phyloP scores from a whole-genome alignment of 495 filamentous ascomycete species.

The Neurospora sp. region DNA sequence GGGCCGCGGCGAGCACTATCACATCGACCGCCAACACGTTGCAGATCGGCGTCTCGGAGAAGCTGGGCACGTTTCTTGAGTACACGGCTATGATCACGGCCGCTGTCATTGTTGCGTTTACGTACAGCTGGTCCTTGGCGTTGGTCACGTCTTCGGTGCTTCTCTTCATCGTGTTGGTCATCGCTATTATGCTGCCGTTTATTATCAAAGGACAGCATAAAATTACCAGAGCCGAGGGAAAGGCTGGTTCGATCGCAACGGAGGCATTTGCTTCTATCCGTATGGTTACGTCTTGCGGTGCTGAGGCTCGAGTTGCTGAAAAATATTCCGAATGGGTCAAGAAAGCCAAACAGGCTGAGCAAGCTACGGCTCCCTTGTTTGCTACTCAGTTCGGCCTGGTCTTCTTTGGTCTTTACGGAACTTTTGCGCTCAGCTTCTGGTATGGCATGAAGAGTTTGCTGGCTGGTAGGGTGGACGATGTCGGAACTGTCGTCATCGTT shows the following conservation, averaged over 20 bases:
- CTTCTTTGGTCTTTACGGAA: constrained; percentile 34
- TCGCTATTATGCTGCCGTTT: constrained; percentile 47
- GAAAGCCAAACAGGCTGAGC: constrained; percentile 41
- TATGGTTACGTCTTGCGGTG: constrained; percentile 55
- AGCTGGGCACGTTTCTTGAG: constrained; percentile 47
- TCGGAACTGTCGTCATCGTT: constrained; percentile 40
- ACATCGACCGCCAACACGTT: constrained; percentile 48
- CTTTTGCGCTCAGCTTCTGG: constrained; percentile 42
- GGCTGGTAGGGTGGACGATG: constrained; percentile 27
- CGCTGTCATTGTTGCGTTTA: constrained; percentile 49
- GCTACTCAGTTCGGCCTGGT: constrained; percentile 26
- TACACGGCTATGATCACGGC: constrained; percentile 46
- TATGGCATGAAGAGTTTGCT: constrained; percentile 35
- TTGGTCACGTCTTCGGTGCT: constrained; percentile 47
- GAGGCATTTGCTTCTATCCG: constrained; percentile 46
- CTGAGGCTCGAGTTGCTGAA: constrained; percentile 40
- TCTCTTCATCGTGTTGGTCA: constrained; percentile 43
- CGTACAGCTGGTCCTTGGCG: constrained; percentile 46
- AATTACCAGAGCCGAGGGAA: constrained; percentile 30
- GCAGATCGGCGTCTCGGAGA: constrained; percentile 52
- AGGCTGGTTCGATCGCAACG: constrained; percentile 48
- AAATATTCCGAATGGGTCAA: constrained; percentile 48
- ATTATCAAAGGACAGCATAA: constrained; percentile 42
- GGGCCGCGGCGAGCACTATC: constrained; percentile 46
- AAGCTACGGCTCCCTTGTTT: constrained; percentile 35